Conservation (phyloP, 495 filamentous ascomycete species). For the Cenococcum geophilum region DNA sequence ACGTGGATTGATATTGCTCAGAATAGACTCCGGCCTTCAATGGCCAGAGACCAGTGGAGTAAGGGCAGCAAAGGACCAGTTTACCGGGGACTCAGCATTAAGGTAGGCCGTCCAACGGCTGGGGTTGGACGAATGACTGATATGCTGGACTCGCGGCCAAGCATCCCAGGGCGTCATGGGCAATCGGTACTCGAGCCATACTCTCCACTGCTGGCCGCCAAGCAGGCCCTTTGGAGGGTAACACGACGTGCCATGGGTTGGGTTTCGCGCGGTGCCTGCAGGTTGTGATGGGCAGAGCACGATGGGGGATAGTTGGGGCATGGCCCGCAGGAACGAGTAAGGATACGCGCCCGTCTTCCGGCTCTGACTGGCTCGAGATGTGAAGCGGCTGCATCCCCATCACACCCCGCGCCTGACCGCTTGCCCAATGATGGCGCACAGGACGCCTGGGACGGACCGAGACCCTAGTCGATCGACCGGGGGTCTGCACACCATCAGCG, state of each 20-base stretch:
- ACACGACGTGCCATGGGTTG: constrained; percentile 19
- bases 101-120: constrained; percentile 30
- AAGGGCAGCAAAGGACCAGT: constrained; percentile 5
- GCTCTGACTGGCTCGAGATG: background rate
- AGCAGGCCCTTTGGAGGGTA: constrained; percentile 8
- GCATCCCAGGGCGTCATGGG: background rate
- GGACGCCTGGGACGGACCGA: constrained; percentile 15
- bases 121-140: constrained; percentile 9
- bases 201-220: constrained; percentile 13
- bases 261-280: constrained; percentile 28
- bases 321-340: constrained; percentile 6
- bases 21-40: constrained; percentile 21
- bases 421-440: constrained; percentile 16
- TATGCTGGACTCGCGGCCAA: background rate
- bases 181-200: background rate
- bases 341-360: background rate
- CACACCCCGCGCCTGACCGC: constrained; percentile 4
- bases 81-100: constrained; percentile 21
- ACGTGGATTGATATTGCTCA: constrained; percentile 29
- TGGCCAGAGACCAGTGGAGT: background rate
- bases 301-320: constrained; percentile 2
- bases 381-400: constrained; percentile 8
- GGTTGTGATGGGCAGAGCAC: background rate
- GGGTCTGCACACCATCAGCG: background rate
- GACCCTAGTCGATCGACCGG: background rate